Evolutionary conservation across 495 filamentous ascomycete genomes (phyloP), one percentile per base, ranked within the genome.

Genomic region (Penicillium argentinense): DNA sequence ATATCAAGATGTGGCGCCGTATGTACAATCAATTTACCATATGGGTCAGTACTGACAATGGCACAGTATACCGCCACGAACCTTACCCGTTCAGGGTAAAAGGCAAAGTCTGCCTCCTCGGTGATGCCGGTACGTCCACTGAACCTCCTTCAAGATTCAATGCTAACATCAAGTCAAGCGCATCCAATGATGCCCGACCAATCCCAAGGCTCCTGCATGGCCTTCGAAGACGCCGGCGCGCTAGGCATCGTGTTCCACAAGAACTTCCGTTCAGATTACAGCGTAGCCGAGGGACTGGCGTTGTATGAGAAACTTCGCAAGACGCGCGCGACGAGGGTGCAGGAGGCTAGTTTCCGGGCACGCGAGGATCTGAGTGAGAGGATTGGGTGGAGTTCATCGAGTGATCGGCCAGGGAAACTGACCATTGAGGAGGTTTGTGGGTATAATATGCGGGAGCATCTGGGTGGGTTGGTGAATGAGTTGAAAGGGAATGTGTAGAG

Each of bases 111-210:
- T 61, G 64, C 36, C 26, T 67, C 0, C 45, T 67, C 0, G 64
- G 64, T 2, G 64, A 65, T 36, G 57, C 62, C 1, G 51, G 58
- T 62, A 48, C 26, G 54, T 53, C 16, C n/a, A n/a, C n/a, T n/a
- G n/a, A n/a, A n/a, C n/a, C n/a, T n/a, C n/a, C n/a, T 9, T 0
- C 23, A 11, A 45, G 9, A 9, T 2, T n/a, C 7, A 1, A 18
- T 9, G 0, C 14, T 45, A 3, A 41, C 18, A n/a, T n/a, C 3
- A 11, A 3, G 2, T 36, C 1, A 59, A 13, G 76, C 73, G 2
- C 76, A 79, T 50, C 74, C 76, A 1, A 79, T 78, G 76, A 65
- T 79, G 28, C 76, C 76, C 1, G 57, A 73, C 45, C 66, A 70
- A 25, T 57, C 51, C 0, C 66, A 73, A 45, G 69, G 69, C 4